Percentiles rank a stretch among this genome's conserved stretches.
Conservation (phyloP, 2,329 filamentous ascomycete species). For the Pyricularia sp. region DNA sequence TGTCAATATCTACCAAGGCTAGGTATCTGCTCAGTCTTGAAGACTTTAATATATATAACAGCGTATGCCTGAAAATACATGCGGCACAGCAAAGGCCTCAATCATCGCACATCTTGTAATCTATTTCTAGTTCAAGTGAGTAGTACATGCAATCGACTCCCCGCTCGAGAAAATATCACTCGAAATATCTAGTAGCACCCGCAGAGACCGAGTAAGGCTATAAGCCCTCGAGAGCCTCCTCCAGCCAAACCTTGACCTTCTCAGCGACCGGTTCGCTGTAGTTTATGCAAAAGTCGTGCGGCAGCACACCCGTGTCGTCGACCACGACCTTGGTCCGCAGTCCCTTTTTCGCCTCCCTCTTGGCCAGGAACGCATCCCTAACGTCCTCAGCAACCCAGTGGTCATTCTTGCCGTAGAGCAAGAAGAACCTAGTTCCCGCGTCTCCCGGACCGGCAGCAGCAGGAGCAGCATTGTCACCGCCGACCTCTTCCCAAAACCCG, state of each 20-base stretch:
- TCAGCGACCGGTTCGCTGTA: conserved; percentile 39
- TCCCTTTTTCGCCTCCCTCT: conserved; percentile 18
- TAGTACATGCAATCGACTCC: neutral
- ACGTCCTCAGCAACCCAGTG: conserved; percentile 52
- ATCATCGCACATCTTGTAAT: neutral
- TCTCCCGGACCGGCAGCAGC: conserved; percentile 4
- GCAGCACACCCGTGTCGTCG: conserved; percentile 41
- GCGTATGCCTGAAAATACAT: neutral
- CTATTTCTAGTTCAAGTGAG: neutral
- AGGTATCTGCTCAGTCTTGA: no score
- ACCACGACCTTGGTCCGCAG: conserved; percentile 39
- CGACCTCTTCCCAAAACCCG: conserved; percentile 42
- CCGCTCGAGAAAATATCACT: neutral
- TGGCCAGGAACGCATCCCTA: conserved; percentile 46
- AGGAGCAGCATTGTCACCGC: conserved; percentile 19
- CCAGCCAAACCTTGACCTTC: conserved; percentile 37
- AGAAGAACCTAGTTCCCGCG: conserved; percentile 35
- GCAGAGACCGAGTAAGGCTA: neutral
- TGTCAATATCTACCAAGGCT: no score
- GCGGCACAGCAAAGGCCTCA: neutral
- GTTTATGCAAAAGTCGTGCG: conserved; percentile 52
- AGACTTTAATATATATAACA: neutral
- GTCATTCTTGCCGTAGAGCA: conserved; percentile 51
- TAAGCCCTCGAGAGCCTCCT: conserved; percentile 32
- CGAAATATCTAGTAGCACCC: neutral